Base-by-base conservation (phyloP, 2,329 filamentous ascomycete species). In the Knoxdaviesia proteae region DNA sequence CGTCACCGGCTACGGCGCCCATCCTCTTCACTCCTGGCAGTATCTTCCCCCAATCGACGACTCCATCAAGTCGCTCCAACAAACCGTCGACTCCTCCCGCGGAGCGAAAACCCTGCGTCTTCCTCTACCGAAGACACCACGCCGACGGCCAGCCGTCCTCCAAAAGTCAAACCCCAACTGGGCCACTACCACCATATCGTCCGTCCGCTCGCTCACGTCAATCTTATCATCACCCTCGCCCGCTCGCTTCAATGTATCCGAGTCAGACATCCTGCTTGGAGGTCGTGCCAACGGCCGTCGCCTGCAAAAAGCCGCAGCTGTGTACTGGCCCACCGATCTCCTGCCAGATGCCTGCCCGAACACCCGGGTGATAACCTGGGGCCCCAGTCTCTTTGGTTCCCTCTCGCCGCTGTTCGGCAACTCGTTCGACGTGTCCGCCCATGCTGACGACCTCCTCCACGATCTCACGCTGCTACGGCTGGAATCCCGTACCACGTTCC, bases 301-400 rank as follows among this genome's bases (percentile, higher is more conserved):
- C 20, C 20, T 20, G 20, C 20, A 36, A 36, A 20, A 34, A 5
- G n/a, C 33, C 29, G 43, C 30, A 8, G 44, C 45, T 6, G 45
- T 51, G 1, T 58, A 52, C 46, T 58, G 56, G 56, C 56, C 55
- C 5, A 39, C 56, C 1, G 53, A 55, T 31, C 49, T 57, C 6
- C 49, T 58, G 2, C 55, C 56, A 0, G 43, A 50, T 5, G 51
- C 54, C 30, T 57, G 55, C 34, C 53, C 53, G 3, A 50, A 49
- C 9, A 47, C 50, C 5, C 48, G 56, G 20, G 47, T 58, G 6
- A 47, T 53, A 5, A 54, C 51, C 4, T 58, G 53, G 54, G 56
- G 55, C 3, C 56, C 53, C 43, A 52, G 53, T 32, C 53, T 50
- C 1, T 48, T 56, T 1, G 47, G 49, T 0, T 44, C 48, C 1